Percentiles rank a stretch among this genome's conserved stretches.
phyloP scores from a whole-genome alignment of 2,329 filamentous ascomycete species.

The Dryadomyces sulphureus region DNA sequence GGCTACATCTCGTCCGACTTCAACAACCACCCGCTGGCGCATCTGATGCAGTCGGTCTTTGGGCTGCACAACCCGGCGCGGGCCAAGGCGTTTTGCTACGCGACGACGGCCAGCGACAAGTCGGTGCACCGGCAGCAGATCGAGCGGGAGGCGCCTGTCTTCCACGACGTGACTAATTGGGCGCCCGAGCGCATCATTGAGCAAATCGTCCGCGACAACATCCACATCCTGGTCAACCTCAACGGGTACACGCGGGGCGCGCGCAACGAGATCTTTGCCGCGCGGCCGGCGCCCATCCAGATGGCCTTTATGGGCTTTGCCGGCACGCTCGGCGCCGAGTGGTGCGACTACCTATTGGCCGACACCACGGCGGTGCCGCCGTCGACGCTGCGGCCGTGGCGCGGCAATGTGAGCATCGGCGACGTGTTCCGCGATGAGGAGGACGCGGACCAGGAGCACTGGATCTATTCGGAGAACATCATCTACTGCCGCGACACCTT shows the following conservation, averaged over 20 bases:
- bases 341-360: conserved; percentile 94
- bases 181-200: conserved; percentile 67
- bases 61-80: conserved; percentile 64
- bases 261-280: conserved; percentile 94
- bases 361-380: conserved; percentile 76
- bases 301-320: conserved; percentile 99
- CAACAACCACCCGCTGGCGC: conserved; percentile 93
- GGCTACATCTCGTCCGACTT: conserved; percentile 98
- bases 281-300: conserved; percentile 83
- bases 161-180: conserved; percentile 80
- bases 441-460: conserved; percentile 55
- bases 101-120: conserved; percentile 80
- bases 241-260: conserved; percentile 95
- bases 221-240: conserved; percentile 93
- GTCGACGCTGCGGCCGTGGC: conserved; percentile 65
- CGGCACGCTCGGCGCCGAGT: conserved; percentile 87
- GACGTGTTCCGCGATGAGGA: conserved; percentile 55
- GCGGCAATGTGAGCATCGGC: conserved; percentile 58
- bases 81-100: conserved; percentile 85
- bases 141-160: conserved; percentile 80
- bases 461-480: conserved; percentile 95
- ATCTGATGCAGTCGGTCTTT: conserved; percentile 98
- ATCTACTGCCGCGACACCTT: conserved; percentile 91
- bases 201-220: conserved; percentile 74
- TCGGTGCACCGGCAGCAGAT: conserved; percentile 87